Percentiles rank a stretch among this genome's conserved stretches.
These are phyloP conservation scores for Metschnikowia santaceciliae DNA, from an alignment of 805 yeast genomes.

Conservation along the genomic window DNA sequence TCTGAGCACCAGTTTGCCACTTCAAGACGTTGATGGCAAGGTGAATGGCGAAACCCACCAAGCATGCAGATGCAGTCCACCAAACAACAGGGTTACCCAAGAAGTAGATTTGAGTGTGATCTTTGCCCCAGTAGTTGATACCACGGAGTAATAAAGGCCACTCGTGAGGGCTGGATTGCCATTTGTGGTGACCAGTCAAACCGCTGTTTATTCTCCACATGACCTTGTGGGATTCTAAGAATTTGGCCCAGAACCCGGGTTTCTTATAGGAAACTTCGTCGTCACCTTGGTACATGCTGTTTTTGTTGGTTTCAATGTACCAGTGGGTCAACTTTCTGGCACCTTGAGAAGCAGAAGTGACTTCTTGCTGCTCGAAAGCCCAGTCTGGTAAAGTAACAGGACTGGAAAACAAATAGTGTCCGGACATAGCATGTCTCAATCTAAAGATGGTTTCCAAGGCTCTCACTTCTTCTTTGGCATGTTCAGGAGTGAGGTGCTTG, in stretches of 20 bases:
- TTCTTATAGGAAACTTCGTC: slow-evolving; percentile 44
- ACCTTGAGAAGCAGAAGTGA: slow-evolving; percentile 74
- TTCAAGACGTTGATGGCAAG: slow-evolving; percentile 45
- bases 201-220: slow-evolving; percentile 80
- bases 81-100: slow-evolving; percentile 77
- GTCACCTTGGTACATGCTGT: slow-evolving; percentile 38
- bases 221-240: slow-evolving; percentile 60
- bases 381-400: slow-evolving; percentile 73
- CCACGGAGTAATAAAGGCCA: slow-evolving; percentile 81
- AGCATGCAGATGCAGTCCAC: slow-evolving; percentile 64
- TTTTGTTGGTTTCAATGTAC: slow-evolving; percentile 70
- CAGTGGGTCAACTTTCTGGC: slow-evolving; percentile 56
- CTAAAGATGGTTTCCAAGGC: slow-evolving; percentile 71
- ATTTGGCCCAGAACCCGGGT: slow-evolving; percentile 53
- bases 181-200: slow-evolving; percentile 63
- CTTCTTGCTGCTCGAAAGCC: slow-evolving; percentile 85
- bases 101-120: slow-evolving; percentile 60
- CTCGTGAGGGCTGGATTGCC: slow-evolving; percentile 65
- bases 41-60: slow-evolving; percentile 48
- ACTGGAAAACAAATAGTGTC: slow-evolving; percentile 73
- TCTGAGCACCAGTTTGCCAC: slow-evolving; percentile 54
- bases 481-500: slow-evolving; percentile 43
- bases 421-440: slow-evolving; percentile 75
- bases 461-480: slow-evolving; percentile 51
- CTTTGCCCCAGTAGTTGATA: slow-evolving; percentile 72